Evolutionary conservation across 169 alveolate genomes (phyloP), one percentile per base, ranked within the genome.

Genomic region (Cryptosporidium ryanae): DNA sequence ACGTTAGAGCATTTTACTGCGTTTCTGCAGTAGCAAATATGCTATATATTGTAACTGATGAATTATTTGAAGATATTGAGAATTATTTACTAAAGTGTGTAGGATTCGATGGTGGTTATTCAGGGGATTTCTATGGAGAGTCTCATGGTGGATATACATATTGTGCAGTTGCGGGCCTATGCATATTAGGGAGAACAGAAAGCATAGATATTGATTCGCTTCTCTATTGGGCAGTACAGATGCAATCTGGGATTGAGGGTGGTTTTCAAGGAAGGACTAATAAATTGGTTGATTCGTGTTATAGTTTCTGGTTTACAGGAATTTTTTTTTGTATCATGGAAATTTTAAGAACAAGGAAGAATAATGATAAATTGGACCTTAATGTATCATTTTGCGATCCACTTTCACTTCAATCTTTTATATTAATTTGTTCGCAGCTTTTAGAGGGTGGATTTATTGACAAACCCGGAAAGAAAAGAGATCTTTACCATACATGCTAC

Each of bases 211-310:
- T 93, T 23, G 94, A 93, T 31, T 91, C 94, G 17, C 81, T 96
- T 57, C 64, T 93, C 13, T 90, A 93, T 25, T 98, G 99, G 99
- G 71, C 94, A 57, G 82, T 90, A 6, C 87, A 90, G 46, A 95
- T 98, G 81, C 96, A 96, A 91, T 93, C 96, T 89, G 95, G 91
- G 15, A 64, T 93, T 48, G 98, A 97, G 89, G 98, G 98, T 31
- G 99, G 99, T 3, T 98, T 96, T 89, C 97, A 95, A 92, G 99
- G 99, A 27, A 94, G 99, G 76, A 96, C 99, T 44, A 97, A 98
- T 91, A 98, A 98, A 92, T 92, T 98, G 43, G 99, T 97, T 10
- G 99, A 98, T 84, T 91, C 97, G 23, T 98, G 99, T 89, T 98
- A 98, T 82, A 94, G 98, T 46, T 98, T 96, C 91, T 98, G 99